Base-by-base conservation (phyloP, 768 basidiomycete genomes). In the Suillus placidus region DNA sequence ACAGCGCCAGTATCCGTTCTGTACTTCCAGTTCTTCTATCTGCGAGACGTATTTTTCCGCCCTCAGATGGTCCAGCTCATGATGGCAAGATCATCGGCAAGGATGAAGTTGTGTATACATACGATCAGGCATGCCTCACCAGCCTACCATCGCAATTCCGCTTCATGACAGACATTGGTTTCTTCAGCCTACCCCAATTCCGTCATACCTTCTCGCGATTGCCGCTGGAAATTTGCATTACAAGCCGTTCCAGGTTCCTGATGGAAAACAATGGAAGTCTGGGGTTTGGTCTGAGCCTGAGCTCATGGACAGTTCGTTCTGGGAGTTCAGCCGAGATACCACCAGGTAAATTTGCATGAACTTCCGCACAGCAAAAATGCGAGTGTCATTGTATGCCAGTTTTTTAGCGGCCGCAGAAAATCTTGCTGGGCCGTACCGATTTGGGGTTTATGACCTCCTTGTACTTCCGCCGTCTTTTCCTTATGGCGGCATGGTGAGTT, bases 241-340 rank as follows among this genome's bases (percentile, higher is more conserved):
- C 73, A 78, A 68, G 4, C 45, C 77, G 0, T 84, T 85, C 71
- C 72, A 79, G 18, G 64, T 70, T 32, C 65, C 80, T 34, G 73
- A 79, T 16, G 85, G 85, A 23, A 80, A 80, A 64, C 68, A 70
- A 20, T 84, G 87, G 83, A 81, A 71, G 30, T 81, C 81, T 8
- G 87, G 87, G 2, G 81, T 85, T 10, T 89, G 88, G 87, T 83
- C 85, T 6, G 86, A 88, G 74, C 87, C 87, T 0, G 81, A 82
- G 61, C 73, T 80, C 51, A 78, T 88, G 64, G 85, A 85, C 1
- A 77, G 76, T 9, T 79, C 80, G 5, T 82, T 78, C 68, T 85
- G 83, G 83, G 87, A 88, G 73, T 88, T 88, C 70, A 80, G 78
- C 65, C 81, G 83, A 67, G 85, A 88, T 68, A 85, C 84, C 6